Percentiles rank a stretch among this genome's conserved stretches.
phyloP scores from a whole-genome alignment of 2,329 filamentous ascomycete species.

The Raffaelea ambrosiae region DNA sequence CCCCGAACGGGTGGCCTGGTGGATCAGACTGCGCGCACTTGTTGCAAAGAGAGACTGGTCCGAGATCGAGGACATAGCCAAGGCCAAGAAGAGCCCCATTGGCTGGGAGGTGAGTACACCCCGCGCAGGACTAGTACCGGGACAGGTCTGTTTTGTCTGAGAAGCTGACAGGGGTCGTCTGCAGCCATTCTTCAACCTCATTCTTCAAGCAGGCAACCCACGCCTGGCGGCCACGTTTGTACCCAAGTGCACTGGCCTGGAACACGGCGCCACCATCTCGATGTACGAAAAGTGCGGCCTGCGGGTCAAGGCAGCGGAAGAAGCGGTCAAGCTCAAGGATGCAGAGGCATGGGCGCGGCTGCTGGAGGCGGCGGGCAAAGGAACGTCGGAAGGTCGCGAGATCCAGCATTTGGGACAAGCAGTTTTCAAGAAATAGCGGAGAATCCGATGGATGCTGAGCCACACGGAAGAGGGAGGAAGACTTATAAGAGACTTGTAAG shows the following conservation, averaged over 20 bases:
- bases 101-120: constrained; percentile 76
- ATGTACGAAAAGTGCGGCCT: constrained; percentile 98
- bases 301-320: constrained; percentile 81
- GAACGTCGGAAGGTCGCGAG: constrained; percentile 59
- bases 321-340: constrained; percentile 78
- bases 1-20: constrained; percentile 82
- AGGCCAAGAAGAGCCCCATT: constrained; percentile 77
- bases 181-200: constrained; percentile 85
- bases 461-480: neutral
- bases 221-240: constrained; percentile 78
- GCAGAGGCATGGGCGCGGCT: constrained; percentile 64
- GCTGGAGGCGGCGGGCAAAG: constrained; percentile 62
- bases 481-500: too few species aligned
- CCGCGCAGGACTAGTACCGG: neutral
- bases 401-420: constrained; percentile 70
- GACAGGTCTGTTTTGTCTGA: neutral
- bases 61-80: constrained; percentile 79
- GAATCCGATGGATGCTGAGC: too few species aligned
- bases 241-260: constrained; percentile 71
- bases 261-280: constrained; percentile 61
- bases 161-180: too few species aligned
- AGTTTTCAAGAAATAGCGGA: constrained; percentile 39
- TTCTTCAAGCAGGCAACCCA: constrained; percentile 80
- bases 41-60: constrained; percentile 87
- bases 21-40: constrained; percentile 77